Percentiles rank a stretch among this genome's conserved stretches.
Evolutionary conservation across 139 green algal genomes (phyloP).

Genomic region (Picochlorum sp.): DNA sequence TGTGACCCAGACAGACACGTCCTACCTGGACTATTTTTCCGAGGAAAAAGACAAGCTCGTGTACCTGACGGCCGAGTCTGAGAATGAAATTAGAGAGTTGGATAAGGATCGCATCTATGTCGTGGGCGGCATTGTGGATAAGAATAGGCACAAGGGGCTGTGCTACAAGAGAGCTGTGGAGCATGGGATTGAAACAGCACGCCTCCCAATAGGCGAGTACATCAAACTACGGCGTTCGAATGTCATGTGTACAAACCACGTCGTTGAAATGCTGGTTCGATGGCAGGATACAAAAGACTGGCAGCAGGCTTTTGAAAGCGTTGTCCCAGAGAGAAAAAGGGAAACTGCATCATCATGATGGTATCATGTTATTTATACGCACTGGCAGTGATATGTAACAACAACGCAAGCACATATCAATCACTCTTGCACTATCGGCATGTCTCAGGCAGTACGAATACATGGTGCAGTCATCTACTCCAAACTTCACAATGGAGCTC

Average conservation of each 20-base stretch:
- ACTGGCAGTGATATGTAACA: too few species aligned
- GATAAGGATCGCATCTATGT: conserved; percentile 64
- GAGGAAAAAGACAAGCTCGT: conserved; percentile 45
- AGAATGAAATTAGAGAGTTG: conserved; percentile 53
- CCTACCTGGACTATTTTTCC: conserved; percentile 43
- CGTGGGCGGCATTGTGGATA: conserved; percentile 80
- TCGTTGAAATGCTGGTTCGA: conserved; percentile 50
- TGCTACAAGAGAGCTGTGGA: conserved; percentile 39
- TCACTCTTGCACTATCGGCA: background rate
- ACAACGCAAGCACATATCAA: background rate
- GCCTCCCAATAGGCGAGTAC: conserved; percentile 63
- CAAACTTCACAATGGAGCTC: conserved; percentile 9
- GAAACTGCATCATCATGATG: conserved; percentile 3
- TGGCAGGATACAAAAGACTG: conserved; percentile 36
- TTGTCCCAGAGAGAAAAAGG: conserved; percentile 27
- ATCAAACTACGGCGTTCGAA: conserved; percentile 44
- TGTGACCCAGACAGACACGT: conserved; percentile 22
- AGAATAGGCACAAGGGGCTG: conserved; percentile 65
- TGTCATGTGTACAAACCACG: conserved; percentile 82
- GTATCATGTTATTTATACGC: too few species aligned
- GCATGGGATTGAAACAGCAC: conserved; percentile 61
- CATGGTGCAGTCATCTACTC: conserved; percentile 10
- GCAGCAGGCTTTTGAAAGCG: conserved; percentile 21
- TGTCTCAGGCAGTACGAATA: conserved; percentile 19
- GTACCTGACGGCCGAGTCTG: conserved; percentile 75